Percentiles rank a stretch among this genome's conserved stretches.
These are phyloP conservation scores for Ophiocordyceps australis DNA, from an alignment of 2,329 filamentous ascomycete species.

Conservation along the genomic window DNA sequence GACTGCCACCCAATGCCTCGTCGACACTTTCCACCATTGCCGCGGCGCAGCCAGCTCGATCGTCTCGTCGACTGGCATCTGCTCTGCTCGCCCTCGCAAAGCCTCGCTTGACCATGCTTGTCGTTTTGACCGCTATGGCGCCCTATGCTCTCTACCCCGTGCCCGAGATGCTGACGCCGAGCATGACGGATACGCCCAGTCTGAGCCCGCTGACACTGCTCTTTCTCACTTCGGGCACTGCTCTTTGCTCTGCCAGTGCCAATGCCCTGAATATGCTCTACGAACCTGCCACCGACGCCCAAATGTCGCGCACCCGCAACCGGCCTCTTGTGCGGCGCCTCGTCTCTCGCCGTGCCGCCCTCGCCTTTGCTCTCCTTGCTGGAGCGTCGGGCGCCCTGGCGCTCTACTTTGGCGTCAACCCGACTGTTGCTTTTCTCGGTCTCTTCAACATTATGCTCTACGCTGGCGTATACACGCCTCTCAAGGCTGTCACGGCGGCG, in stretches of 20 bases:
- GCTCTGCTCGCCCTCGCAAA: slow-evolving; percentile 88
- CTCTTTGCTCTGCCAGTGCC: slow-evolving; percentile 75
- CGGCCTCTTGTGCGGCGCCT: slow-evolving; percentile 73
- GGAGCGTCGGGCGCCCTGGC: slow-evolving; percentile 51
- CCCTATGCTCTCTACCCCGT: slow-evolving; percentile 89
- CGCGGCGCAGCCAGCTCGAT: slow-evolving; percentile 27
- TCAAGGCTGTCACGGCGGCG: slow-evolving; percentile 70
- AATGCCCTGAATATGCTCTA: slow-evolving; percentile 97
- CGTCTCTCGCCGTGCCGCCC: slow-evolving; percentile 50
- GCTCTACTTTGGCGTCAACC: slow-evolving; percentile 82
- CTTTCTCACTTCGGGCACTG: slow-evolving; percentile 80
- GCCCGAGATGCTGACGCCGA: slow-evolving; percentile 61
- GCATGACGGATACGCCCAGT: slow-evolving; percentile 51
- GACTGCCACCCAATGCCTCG: slow-evolving; percentile 31
- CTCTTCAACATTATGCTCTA: slow-evolving; percentile 77
- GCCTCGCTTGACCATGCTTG: slow-evolving; percentile 77
- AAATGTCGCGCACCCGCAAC: slow-evolving; percentile 87
- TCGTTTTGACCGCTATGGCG: slow-evolving; percentile 79
- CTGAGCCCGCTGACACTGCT: slow-evolving; percentile 80
- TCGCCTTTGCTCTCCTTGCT: slow-evolving; percentile 61
- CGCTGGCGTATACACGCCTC: slow-evolving; percentile 77
- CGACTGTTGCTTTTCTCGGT: slow-evolving; percentile 76
- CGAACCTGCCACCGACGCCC: slow-evolving; percentile 74
- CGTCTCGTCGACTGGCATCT: slow-evolving; percentile 49
- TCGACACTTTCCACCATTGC: slow-evolving; percentile 34